phyloP scores from a whole-genome alignment of 306 rosid genomes.

The Dalbergia oliveri region DNA sequence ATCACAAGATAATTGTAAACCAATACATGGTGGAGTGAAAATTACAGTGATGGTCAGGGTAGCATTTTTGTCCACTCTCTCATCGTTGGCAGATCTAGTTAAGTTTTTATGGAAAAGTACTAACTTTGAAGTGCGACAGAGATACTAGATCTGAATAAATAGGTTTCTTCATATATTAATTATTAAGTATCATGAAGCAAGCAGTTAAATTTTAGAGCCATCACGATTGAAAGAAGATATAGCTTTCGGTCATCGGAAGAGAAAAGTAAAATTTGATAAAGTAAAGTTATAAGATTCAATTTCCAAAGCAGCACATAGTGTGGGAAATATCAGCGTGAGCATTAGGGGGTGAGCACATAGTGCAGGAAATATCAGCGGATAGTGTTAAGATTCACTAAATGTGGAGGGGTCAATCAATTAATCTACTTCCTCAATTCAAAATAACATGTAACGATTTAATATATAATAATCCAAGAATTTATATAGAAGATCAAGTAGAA shows the following conservation, averaged over 20 bases:
- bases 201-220: not conserved
- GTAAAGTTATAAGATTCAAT: too few species aligned
- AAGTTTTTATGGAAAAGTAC: not conserved
- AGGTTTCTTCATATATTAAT: not conserved
- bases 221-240: slow-evolving; percentile 25
- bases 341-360: too few species aligned
- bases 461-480: too few species aligned
- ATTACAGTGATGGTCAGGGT: not conserved
- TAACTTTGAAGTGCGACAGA: not conserved
- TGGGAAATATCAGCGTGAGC: too few species aligned
- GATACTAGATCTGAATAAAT: not conserved
- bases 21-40: not conserved
- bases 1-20: not conserved
- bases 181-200: not conserved
- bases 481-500: too few species aligned
- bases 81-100: not conserved
- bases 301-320: too few species aligned
- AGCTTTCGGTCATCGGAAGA: not conserved
- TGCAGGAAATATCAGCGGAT: too few species aligned
- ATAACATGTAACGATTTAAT: too few species aligned
- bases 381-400: too few species aligned
- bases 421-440: too few species aligned
- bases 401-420: too few species aligned
- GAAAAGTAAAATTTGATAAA: not conserved
- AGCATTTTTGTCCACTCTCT: not conserved